phyloP scores from a whole-genome alignment of 495 filamentous ascomycete genomes.

The Neurospora pannonica region DNA sequence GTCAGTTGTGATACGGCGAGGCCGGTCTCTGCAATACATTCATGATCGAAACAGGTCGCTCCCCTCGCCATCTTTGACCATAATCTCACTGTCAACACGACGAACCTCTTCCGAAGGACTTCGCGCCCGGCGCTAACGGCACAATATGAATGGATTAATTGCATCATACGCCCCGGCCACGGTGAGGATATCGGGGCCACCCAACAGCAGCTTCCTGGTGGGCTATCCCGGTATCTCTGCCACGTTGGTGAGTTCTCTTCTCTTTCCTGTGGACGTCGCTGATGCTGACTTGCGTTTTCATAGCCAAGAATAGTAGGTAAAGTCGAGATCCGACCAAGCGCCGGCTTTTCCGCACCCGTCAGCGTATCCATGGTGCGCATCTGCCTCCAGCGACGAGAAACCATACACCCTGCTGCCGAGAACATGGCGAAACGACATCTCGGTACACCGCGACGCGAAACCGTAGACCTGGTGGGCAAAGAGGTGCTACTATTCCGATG shows the following conservation, averaged over 20 bases:
- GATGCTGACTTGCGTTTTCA: constrained; percentile 16
- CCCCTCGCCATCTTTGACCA: constrained; percentile 9
- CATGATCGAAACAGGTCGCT: constrained; percentile 17
- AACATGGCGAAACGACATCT: constrained; percentile 87
- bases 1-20: constrained; percentile 11
- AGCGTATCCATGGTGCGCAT: constrained; percentile 89
- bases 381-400: constrained; percentile 84
- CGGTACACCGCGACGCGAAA: constrained; percentile 85
- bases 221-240: constrained; percentile 98
- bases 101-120: background rate
- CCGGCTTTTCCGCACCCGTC: constrained; percentile 79
- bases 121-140: constrained; percentile 13
- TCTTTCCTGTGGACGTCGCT: background rate
- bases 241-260: constrained; percentile 63
- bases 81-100: background rate
- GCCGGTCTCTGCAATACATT: constrained; percentile 12
- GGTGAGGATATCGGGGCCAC: constrained; percentile 93
- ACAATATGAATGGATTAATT: constrained; percentile 24
- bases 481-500: constrained; percentile 90
- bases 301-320: constrained; percentile 95
- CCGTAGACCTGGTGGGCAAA: constrained; percentile 85
- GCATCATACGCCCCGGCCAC: constrained; percentile 48
- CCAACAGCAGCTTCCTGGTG: constrained; percentile 93
- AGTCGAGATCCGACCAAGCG: constrained; percentile 85
- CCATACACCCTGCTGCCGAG: constrained; percentile 92